These are phyloP conservation scores for Antrodiella citrinella DNA, from an alignment of 768 basidiomycete species.

Conservation along the genomic window DNA sequence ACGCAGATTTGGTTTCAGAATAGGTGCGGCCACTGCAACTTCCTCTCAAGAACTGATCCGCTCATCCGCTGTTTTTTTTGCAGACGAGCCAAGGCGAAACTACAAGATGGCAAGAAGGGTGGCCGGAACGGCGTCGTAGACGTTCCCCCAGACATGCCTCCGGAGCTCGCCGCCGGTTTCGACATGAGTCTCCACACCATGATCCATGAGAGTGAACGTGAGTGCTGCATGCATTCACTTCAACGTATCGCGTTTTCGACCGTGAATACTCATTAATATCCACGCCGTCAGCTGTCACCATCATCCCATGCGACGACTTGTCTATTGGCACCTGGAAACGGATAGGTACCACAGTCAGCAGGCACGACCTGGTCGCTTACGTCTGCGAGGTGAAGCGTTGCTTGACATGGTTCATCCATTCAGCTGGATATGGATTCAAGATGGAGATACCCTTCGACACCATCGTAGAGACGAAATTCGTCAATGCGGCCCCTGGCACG, in stretches of 20 bases:
- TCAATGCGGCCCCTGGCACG: slow-evolving; percentile 42
- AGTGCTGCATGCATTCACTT: slow-evolving; percentile 22
- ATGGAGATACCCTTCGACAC: slow-evolving; percentile 73
- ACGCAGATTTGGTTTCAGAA: slow-evolving; percentile 91
- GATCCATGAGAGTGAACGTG: slow-evolving; percentile 75
- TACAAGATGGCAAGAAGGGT: slow-evolving; percentile 52
- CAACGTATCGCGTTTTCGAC: background rate
- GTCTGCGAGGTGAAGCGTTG: slow-evolving; percentile 58
- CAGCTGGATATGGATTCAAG: slow-evolving; percentile 68
- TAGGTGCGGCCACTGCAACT: slow-evolving; percentile 34
- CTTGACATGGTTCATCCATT: slow-evolving; percentile 75
- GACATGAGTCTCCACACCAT: slow-evolving; percentile 54
- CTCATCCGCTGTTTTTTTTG: background rate
- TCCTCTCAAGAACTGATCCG: background rate
- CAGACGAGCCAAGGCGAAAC: slow-evolving; percentile 79
- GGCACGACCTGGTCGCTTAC: slow-evolving; percentile 70
- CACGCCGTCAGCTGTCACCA: slow-evolving; percentile 46
- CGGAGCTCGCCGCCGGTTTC: slow-evolving; percentile 41
- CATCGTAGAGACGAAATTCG: slow-evolving; percentile 51
- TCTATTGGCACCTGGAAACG: slow-evolving; percentile 76
- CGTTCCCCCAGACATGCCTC: slow-evolving; percentile 39
- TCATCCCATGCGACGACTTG: slow-evolving; percentile 71
- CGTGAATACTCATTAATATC: background rate
- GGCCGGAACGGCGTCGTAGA: slow-evolving; percentile 26
- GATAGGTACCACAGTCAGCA: slow-evolving; percentile 44